Evolutionary conservation across 2,329 filamentous ascomycete species (phyloP).

Genomic region (Colletotrichum cereale): DNA sequence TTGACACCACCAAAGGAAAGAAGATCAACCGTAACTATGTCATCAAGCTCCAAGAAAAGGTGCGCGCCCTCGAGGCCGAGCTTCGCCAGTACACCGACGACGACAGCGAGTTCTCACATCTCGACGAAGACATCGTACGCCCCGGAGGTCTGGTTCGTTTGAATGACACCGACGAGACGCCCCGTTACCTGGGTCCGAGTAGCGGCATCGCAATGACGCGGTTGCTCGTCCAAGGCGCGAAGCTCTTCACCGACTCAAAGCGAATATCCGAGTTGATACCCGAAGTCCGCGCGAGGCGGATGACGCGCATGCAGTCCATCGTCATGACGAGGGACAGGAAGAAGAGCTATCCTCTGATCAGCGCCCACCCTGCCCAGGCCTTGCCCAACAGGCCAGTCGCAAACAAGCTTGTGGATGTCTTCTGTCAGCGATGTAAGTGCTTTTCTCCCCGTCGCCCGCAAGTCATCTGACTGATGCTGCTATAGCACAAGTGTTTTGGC

Average conservation of each 20-base stretch:
- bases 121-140: conserved; percentile 86
- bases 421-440: conserved; percentile 81
- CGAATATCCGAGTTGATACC: conserved; percentile 94
- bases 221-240: conserved; percentile 95
- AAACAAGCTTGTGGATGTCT: conserved; percentile 85
- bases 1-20: conserved; percentile 86
- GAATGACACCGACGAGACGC: conserved; percentile 85
- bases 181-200: conserved; percentile 90
- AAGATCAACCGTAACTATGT: conserved; percentile 94
- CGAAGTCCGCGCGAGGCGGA: conserved; percentile 72
- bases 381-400: conserved; percentile 81
- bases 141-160: conserved; percentile 88
- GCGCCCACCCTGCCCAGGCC: conserved; percentile 81
- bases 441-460: conserved; percentile 24
- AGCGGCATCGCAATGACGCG: conserved; percentile 96
- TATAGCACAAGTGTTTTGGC: conserved; percentile 87
- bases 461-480: conserved; percentile 36
- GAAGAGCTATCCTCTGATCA: conserved; percentile 93
- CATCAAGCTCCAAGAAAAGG: conserved; percentile 88
- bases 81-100: conserved; percentile 83
- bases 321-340: conserved; percentile 70
- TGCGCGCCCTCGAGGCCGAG: conserved; percentile 84
- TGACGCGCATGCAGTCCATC: conserved; percentile 70
- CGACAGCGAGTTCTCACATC: conserved; percentile 76
- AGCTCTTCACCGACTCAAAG: conserved; percentile 90